Conservation (phyloP, 305 asterid genomes). For the Fraxinus dipetala region DNA sequence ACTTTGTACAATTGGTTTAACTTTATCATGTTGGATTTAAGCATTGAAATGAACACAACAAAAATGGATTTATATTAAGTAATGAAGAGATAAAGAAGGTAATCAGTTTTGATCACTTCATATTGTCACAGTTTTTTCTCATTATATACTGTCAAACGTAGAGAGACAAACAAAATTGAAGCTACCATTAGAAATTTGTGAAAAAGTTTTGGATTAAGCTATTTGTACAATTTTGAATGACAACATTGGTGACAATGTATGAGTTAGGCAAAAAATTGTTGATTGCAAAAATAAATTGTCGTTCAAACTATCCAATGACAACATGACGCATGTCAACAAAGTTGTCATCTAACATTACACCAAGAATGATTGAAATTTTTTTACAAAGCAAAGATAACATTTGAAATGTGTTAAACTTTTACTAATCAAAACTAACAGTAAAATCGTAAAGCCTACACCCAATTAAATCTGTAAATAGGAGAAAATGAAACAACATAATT, state of each 20-base stretch:
- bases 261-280: no score
- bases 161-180: not conserved
- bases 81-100: not conserved
- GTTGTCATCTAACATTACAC: no score
- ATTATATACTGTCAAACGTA: not conserved
- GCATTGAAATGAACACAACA: not conserved
- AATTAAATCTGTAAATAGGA: not conserved
- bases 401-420: not conserved
- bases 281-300: no score
- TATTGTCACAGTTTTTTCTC: not conserved
- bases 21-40: not conserved
- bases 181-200: not conserved
- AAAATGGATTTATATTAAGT: not conserved
- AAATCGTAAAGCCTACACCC: conserved; percentile 12
- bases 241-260: no score
- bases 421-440: conserved; percentile 16
- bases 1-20: not conserved
- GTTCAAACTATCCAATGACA: no score
- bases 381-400: conserved; percentile 12
- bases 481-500: not conserved
- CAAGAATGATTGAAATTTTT: not conserved
- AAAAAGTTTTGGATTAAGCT: no score
- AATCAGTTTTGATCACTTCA: no score
- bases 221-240: no score
- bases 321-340: no score